Conservation (phyloP, 2,329 filamentous ascomycete species). For the Aurifilum marmelostoma region DNA sequence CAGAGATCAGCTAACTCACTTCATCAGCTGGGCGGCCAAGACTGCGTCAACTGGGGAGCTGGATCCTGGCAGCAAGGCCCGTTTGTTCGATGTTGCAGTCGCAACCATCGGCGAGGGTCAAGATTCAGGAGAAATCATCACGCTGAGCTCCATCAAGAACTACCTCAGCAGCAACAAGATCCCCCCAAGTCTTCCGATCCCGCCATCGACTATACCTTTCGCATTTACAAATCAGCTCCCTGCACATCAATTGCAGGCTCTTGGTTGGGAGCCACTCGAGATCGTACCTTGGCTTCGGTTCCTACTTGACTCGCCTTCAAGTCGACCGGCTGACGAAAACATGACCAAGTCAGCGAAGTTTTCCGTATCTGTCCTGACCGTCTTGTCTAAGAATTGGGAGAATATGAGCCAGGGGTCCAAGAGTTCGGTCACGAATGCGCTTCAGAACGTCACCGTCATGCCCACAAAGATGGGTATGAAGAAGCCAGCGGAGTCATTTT, state of each 20-base stretch:
- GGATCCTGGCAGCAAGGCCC: constrained; percentile 67
- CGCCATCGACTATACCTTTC: constrained; percentile 81
- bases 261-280: constrained; percentile 86
- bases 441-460: constrained; percentile 74
- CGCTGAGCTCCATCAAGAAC: constrained; percentile 73
- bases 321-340: constrained; percentile 65
- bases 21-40: constrained; percentile 80
- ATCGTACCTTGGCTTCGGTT: constrained; percentile 85
- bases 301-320: constrained; percentile 69
- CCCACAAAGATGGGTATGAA: constrained; percentile 92
- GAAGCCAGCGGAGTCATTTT: constrained; percentile 84
- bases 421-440: constrained; percentile 63
- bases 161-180: constrained; percentile 80
- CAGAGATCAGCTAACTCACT: constrained; percentile 76
- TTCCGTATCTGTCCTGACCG: constrained; percentile 73
- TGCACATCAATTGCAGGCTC: constrained; percentile 69
- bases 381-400: constrained; percentile 91
- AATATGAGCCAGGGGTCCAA: constrained; percentile 69
- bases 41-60: constrained; percentile 75
- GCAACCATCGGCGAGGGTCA: constrained; percentile 65
- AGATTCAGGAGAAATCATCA: constrained; percentile 71
- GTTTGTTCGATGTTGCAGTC: constrained; percentile 79
- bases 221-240: constrained; percentile 75
- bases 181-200: constrained; percentile 78
- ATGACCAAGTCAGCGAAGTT: constrained; percentile 75